Conservation (phyloP, 208 protist genomes). For the Acanthamoeba royreba region DNA sequence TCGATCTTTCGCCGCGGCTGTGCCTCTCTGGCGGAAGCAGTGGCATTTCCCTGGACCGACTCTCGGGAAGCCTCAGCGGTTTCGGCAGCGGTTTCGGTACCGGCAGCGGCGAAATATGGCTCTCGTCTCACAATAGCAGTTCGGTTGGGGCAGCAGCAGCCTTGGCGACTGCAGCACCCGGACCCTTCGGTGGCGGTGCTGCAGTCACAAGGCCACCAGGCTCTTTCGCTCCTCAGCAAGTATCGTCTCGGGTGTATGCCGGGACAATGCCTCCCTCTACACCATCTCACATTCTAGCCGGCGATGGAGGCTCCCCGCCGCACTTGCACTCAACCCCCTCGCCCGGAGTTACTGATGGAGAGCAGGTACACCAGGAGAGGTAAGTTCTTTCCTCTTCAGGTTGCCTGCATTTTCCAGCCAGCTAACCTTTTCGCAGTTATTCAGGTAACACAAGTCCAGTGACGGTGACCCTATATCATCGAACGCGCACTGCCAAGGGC, state of each 20-base stretch:
- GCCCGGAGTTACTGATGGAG: background rate
- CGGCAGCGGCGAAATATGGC: background rate
- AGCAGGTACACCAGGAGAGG: background rate
- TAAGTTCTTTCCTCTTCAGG: too few relatives aligned
- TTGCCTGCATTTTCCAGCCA: background rate
- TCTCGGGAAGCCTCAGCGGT: background rate
- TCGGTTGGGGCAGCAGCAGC: background rate
- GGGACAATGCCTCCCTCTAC: too few relatives aligned
- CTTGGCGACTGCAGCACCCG: background rate
- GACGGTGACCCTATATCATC: background rate
- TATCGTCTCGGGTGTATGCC: too few relatives aligned
- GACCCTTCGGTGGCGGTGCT: background rate
- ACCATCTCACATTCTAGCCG: too few relatives aligned
- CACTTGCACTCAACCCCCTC: background rate
- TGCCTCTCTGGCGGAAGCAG: background rate
- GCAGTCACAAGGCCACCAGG: too few relatives aligned
- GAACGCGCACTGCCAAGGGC: background rate
- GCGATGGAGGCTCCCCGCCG: background rate
- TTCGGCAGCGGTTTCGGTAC: background rate
- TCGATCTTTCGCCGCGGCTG: background rate
- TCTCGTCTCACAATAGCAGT: background rate
- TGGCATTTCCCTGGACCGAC: background rate
- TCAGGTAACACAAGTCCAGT: background rate
- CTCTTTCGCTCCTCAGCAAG: too few relatives aligned
- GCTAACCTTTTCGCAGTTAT: background rate